Conservation (phyloP, 2,329 filamentous ascomycete species). For the Colletotrichum karsti region DNA sequence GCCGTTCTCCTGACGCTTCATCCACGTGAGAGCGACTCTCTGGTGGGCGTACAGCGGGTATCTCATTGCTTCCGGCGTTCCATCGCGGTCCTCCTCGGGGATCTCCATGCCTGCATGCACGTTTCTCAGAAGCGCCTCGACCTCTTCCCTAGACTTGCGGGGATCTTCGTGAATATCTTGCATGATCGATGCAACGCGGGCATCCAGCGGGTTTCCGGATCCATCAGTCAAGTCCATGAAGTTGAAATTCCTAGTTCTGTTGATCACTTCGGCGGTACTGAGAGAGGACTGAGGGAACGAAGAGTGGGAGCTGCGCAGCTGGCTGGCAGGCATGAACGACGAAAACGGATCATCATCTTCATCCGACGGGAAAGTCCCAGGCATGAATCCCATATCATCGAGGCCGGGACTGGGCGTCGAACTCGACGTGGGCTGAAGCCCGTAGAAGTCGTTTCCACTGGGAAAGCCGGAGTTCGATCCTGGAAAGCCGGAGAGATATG, state of each 20-base stretch:
- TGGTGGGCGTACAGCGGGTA: constrained; percentile 83
- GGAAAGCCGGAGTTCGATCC: not conserved
- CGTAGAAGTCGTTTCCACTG: not conserved
- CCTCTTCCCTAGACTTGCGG: constrained; percentile 64
- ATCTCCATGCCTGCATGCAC: constrained; percentile 78
- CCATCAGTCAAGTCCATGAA: constrained; percentile 38
- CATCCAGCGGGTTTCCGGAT: constrained; percentile 44
- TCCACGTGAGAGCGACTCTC: constrained; percentile 79
- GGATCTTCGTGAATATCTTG: constrained; percentile 47
- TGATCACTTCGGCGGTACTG: constrained; percentile 19
- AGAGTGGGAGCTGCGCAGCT: not conserved
- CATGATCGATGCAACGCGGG: constrained; percentile 13
- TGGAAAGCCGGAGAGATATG: not conserved
- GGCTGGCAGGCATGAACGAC: not conserved
- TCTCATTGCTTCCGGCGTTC: constrained; percentile 74
- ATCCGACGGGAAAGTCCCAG: constrained; percentile 6
- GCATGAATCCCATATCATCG: constrained; percentile 5
- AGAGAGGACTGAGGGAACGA: not conserved
- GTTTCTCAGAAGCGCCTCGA: constrained; percentile 75
- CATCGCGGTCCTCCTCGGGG: constrained; percentile 67
- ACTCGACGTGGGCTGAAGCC: not conserved
- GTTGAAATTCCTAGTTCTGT: constrained; percentile 17
- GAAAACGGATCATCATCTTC: not conserved
- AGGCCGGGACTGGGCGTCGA: not conserved
- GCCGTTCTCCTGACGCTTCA: constrained; percentile 77